These are phyloP conservation scores for Fusarium sp. DNA, from an alignment of 2,329 filamentous ascomycete species.

Conservation along the genomic window DNA sequence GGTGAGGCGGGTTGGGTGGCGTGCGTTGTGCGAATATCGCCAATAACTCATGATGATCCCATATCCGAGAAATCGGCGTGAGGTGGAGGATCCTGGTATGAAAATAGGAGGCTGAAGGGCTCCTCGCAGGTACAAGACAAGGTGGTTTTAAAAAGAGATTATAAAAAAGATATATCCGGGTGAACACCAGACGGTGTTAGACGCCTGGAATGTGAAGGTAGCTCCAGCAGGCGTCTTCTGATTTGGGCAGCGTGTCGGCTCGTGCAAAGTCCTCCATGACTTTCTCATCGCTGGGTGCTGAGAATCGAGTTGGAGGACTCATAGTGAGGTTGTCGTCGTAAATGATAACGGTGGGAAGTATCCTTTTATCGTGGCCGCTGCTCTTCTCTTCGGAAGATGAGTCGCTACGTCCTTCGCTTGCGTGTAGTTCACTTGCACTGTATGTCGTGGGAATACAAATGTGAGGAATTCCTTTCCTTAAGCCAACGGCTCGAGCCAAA, in stretches of 20 bases:
- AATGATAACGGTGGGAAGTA: constrained; percentile 47
- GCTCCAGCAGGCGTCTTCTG: constrained; percentile 47
- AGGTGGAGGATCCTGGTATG: constrained; percentile 2
- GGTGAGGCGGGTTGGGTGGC: not conserved
- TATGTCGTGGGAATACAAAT: constrained; percentile 69
- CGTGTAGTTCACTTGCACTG: constrained; percentile 65
- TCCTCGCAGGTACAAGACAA: constrained; percentile 22
- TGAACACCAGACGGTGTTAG: constrained; percentile 24
- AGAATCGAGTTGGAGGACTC: constrained; percentile 40
- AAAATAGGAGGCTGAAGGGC: constrained; percentile 11
- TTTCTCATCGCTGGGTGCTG: constrained; percentile 39
- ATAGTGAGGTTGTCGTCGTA: constrained; percentile 51
- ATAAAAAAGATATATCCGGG: not conserved
- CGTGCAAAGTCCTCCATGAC: constrained; percentile 31
- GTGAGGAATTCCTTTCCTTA: constrained; percentile 63
- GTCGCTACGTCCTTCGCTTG: not conserved
- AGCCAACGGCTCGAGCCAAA: constrained; percentile 63
- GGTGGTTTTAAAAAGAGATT: not conserved
- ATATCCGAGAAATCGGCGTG: constrained; percentile 23
- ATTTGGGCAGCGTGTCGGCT: constrained; percentile 15
- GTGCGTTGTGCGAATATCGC: constrained; percentile 6
- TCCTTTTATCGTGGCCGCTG: not conserved
- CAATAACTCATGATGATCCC: constrained; percentile 21
- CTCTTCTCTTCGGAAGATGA: not conserved
- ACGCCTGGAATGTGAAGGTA: constrained; percentile 50